Percentiles rank a stretch among this genome's conserved stretches.
These are phyloP conservation scores for Biancaea sappan DNA, from an alignment of 306 rosid genomes.

Conservation along the genomic window DNA sequence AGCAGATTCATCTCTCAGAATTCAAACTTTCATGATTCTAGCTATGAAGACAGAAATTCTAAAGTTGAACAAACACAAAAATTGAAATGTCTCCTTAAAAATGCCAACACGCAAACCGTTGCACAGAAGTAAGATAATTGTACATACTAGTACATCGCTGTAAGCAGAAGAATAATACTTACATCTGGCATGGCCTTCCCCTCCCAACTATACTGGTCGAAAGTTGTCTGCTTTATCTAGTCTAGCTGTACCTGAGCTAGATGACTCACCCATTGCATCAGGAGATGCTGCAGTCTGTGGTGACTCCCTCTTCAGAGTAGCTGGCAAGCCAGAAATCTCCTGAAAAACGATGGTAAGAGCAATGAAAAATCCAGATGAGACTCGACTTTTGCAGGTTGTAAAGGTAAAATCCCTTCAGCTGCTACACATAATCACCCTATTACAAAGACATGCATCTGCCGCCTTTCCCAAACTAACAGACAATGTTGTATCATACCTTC, in stretches of 20 bases:
- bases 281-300: conserved; percentile 78
- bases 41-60: not conserved
- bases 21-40: not conserved
- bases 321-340: conserved; percentile 88
- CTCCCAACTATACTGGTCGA: conserved; percentile 46
- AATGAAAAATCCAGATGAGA: conserved; percentile 19
- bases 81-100: not conserved
- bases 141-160: not conserved
- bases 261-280: conserved; percentile 92
- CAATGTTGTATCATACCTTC: conserved; percentile 62
- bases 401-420: conserved; percentile 28
- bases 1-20: not conserved
- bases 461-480: conserved; percentile 2
- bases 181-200: not conserved
- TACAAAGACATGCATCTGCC: not conserved
- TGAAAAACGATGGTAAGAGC: conserved; percentile 36
- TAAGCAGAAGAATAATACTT: not conserved
- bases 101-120: not conserved
- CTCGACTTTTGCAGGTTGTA: too few species aligned
- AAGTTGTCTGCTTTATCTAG: conserved; percentile 77
- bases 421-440: not conserved
- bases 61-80: conserved; percentile 10
- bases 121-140: not conserved
- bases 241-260: conserved; percentile 89
- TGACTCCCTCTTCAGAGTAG: conserved; percentile 77